These are phyloP conservation scores for Dactylellina cionopaga DNA, from an alignment of 2,329 filamentous ascomycete genomes.

Conservation along the genomic window DNA sequence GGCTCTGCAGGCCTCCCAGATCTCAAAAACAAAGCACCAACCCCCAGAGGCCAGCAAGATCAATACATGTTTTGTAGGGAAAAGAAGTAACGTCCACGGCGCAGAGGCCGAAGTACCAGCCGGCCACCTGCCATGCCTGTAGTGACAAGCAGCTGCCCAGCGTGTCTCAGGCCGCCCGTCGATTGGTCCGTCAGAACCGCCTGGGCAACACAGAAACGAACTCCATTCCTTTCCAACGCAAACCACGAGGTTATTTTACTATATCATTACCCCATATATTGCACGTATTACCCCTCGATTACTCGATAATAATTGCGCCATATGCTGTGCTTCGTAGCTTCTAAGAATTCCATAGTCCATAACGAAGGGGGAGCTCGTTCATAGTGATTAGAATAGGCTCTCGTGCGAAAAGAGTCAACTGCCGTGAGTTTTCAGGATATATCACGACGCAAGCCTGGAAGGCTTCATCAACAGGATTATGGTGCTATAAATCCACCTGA, in stretches of 20 bases:
- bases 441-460: neutral
- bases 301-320: slow-evolving; percentile 49
- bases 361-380: too few relatives aligned
- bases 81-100: slow-evolving; percentile 10
- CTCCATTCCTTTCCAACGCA: too few relatives aligned
- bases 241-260: slow-evolving; percentile 10
- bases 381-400: too few relatives aligned
- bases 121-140: slow-evolving; percentile 39
- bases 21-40: neutral
- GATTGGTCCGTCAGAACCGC: slow-evolving; percentile 23
- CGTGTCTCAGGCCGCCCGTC: slow-evolving; percentile 13
- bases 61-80: neutral
- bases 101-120: slow-evolving; percentile 33
- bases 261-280: slow-evolving; percentile 42
- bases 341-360: too few relatives aligned
- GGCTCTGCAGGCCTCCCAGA: slow-evolving; percentile 4
- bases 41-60: neutral
- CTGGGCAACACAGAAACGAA: slow-evolving; percentile 18
- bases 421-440: neutral
- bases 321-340: neutral
- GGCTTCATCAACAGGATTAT: slow-evolving; percentile 18
- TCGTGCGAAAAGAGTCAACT: neutral
- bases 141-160: slow-evolving; percentile 18
- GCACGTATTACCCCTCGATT: slow-evolving; percentile 46
- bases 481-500: slow-evolving; percentile 17